Evolutionary conservation across 352 stramenopile species (phyloP).

Genomic region (Phytophthora hibernalis): DNA sequence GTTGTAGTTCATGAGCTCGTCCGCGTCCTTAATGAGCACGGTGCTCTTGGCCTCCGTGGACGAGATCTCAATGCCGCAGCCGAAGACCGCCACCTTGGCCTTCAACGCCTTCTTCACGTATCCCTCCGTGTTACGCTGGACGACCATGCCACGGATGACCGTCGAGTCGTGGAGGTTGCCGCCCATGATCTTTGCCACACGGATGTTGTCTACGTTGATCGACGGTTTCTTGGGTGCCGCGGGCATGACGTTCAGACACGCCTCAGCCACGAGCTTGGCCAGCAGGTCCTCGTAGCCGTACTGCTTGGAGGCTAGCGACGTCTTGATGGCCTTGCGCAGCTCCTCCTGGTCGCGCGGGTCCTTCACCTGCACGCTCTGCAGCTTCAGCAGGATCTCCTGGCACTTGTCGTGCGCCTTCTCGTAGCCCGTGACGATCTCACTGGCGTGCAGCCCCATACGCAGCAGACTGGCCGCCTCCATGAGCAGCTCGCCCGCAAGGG

Average conservation of each 20-base stretch:
- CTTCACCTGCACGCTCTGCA: conserved; percentile 81
- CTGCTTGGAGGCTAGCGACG: conserved; percentile 98
- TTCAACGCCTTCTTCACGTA: conserved; percentile 91
- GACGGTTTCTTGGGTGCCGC: conserved; percentile 82
- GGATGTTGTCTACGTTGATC: conserved; percentile 98
- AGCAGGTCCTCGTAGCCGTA: conserved; percentile 97
- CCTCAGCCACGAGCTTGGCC: conserved; percentile 94
- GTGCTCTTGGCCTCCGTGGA: conserved; percentile 99
- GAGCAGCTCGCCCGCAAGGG: conserved; percentile 97
- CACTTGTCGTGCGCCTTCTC: conserved; percentile 95
- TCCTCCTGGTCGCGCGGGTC: conserved; percentile 87
- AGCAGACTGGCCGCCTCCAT: conserved; percentile 96
- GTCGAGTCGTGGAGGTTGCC: conserved; percentile 95
- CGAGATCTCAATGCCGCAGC: conserved; percentile 96
- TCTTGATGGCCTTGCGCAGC: conserved; percentile 92
- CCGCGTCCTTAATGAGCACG: conserved; percentile 99
- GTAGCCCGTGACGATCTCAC: conserved; percentile 98
- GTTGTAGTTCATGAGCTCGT: conserved; percentile 99
- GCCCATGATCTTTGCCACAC: conserved; percentile 98
- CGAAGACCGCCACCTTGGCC: conserved; percentile 98
- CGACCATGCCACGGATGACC: conserved; percentile 98
- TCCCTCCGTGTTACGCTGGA: conserved; percentile 94
- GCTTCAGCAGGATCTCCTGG: conserved; percentile 91
- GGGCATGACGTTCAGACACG: conserved; percentile 95
- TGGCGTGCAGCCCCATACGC: conserved; percentile 97